Conservation (phyloP, 257 asterid genomes). For the Forsythia suspensa region DNA sequence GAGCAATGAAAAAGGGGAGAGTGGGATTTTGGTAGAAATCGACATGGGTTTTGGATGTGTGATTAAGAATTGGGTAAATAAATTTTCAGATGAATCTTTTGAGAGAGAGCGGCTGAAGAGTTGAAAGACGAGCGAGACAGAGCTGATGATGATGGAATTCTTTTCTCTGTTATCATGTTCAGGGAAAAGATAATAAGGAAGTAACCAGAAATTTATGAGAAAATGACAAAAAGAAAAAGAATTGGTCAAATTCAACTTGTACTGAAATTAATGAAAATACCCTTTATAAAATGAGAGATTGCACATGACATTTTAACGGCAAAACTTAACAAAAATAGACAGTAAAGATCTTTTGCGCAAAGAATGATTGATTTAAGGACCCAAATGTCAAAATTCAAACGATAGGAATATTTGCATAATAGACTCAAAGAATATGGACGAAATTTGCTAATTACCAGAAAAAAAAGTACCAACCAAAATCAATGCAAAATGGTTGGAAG, state of each 20-base stretch:
- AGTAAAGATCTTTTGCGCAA: no score
- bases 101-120: background rate
- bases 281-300: no score
- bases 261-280: background rate
- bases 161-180: constrained; percentile 8
- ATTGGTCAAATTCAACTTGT: background rate
- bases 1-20: constrained; percentile 26
- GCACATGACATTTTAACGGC: no score
- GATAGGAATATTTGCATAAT: no score
- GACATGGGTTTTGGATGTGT: constrained; percentile 42
- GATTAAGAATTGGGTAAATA: background rate
- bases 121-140: background rate
- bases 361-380: no score
- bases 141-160: background rate
- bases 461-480: no score
- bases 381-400: no score
- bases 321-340: no score
- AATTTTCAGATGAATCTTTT: background rate
- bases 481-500: no score
- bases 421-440: no score
- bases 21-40: constrained; percentile 34
- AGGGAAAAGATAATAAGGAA: background rate
- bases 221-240: background rate
- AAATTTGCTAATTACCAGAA: no score
- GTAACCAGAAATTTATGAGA: background rate